Percentiles rank a stretch among this genome's conserved stretches.
phyloP scores from a whole-genome alignment of 2,329 filamentous ascomycete species.

The Microsporum audouinii region DNA sequence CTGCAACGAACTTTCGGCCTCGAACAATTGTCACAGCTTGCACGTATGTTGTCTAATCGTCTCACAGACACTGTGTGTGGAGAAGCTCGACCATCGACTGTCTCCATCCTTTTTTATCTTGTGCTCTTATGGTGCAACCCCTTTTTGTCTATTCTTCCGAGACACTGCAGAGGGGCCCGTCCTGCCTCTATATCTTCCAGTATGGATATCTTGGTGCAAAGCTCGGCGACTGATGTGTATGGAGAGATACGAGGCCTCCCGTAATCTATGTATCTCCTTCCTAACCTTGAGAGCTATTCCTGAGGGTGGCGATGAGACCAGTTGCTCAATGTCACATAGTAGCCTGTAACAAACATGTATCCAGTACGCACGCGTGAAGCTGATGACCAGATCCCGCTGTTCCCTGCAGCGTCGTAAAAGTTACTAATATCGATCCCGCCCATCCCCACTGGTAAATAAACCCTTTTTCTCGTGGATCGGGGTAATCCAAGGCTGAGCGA shows the following conservation, averaged over 20 bases:
- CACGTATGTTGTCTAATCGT: neutral
- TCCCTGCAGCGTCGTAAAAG: neutral
- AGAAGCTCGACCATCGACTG: neutral
- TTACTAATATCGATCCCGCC: neutral
- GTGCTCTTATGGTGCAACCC: neutral
- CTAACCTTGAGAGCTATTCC: neutral
- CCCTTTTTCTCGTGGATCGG: neutral
- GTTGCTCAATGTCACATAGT: neutral
- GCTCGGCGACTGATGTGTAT: neutral
- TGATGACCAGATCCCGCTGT: neutral
- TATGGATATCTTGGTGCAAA: neutral
- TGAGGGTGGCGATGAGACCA: neutral
- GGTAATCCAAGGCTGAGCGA: neutral
- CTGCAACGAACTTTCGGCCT: neutral
- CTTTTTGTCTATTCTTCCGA: neutral
- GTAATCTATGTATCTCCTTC: neutral
- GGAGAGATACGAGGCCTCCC: neutral
- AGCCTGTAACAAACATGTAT: no score
- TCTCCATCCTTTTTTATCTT: neutral
- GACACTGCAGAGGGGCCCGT: neutral
- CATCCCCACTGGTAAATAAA: neutral
- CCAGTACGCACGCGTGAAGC: neutral
- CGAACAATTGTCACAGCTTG: neutral
- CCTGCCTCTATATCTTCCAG: neutral
- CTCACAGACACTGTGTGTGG: neutral